phyloP scores from a whole-genome alignment of 2,329 filamentous ascomycete genomes.

The Pseudopithomyces chartarum region DNA sequence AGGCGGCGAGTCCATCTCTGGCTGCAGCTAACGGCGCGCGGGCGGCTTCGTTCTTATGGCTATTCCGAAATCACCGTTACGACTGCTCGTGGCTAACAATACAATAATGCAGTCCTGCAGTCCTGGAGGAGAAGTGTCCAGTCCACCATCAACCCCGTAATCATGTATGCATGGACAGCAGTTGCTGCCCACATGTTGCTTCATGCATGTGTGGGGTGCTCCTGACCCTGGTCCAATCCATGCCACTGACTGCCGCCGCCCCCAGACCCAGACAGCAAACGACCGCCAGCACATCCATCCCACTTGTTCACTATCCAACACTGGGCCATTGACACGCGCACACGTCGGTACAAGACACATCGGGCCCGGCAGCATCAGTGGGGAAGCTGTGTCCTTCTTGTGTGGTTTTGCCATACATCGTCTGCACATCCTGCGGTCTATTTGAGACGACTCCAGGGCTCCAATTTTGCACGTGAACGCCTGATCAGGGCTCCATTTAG shows the following conservation, averaged over 20 bases:
- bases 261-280: background rate
- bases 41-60: background rate
- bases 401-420: background rate
- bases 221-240: background rate
- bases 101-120: no score
- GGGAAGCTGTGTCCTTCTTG: background rate
- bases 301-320: background rate
- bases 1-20: background rate
- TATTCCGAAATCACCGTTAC: background rate
- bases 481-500: no score
- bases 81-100: no score
- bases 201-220: constrained; percentile 7
- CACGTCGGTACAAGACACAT: background rate
- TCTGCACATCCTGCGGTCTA: background rate
- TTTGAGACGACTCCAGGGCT: no score
- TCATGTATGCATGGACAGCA: background rate
- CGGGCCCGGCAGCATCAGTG: background rate
- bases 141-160: background rate
- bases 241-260: background rate
- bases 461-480: no score
- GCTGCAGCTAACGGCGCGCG: background rate
- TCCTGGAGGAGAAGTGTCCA: no score
- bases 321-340: constrained; percentile 1
- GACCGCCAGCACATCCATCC: constrained; percentile 3
- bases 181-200: background rate